phyloP scores from a whole-genome alignment of 176 grass and related monocot species.

The Eremochloa ophiuroides region DNA sequence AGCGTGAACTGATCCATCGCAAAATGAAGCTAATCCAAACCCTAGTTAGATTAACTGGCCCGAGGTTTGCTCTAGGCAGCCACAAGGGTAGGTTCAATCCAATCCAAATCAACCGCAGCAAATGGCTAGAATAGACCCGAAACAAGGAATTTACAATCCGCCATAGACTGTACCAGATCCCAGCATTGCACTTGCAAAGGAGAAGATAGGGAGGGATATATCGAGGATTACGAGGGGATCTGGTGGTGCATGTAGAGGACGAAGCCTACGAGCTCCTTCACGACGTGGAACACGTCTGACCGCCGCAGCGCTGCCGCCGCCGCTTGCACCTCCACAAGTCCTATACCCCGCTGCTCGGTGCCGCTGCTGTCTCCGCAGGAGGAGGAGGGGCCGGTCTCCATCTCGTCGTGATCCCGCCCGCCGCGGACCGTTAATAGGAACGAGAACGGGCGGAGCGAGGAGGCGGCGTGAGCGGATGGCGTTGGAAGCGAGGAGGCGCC shows the following conservation, averaged over 20 bases:
- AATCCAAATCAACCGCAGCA: not conserved
- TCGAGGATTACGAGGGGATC: slow-evolving; percentile 67
- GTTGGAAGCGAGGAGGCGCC: no score
- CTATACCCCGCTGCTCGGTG: not conserved
- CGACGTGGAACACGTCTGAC: slow-evolving; percentile 79
- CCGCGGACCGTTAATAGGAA: not conserved
- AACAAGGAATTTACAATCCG: not conserved
- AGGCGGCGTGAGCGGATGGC: no score
- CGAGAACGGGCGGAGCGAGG: no score
- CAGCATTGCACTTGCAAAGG: not conserved
- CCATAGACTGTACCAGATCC: not conserved
- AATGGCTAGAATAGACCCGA: not conserved
- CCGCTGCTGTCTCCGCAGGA: not conserved
- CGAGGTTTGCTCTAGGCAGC: not conserved
- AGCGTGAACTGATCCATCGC: not conserved
- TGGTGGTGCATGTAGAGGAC: slow-evolving; percentile 95
- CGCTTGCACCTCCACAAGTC: slow-evolving; percentile 49
- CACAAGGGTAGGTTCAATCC: not conserved
- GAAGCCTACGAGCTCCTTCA: slow-evolving; percentile 88
- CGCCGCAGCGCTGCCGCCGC: slow-evolving; percentile 43
- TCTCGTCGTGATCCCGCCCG: not conserved
- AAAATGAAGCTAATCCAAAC: not conserved
- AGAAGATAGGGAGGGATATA: not conserved
- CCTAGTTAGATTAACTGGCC: not conserved
- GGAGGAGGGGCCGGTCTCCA: slow-evolving; percentile 33